Evolutionary conservation across 495 filamentous ascomycete genomes (phyloP).

Genomic region (Aspergillus carlsbadensis): DNA sequence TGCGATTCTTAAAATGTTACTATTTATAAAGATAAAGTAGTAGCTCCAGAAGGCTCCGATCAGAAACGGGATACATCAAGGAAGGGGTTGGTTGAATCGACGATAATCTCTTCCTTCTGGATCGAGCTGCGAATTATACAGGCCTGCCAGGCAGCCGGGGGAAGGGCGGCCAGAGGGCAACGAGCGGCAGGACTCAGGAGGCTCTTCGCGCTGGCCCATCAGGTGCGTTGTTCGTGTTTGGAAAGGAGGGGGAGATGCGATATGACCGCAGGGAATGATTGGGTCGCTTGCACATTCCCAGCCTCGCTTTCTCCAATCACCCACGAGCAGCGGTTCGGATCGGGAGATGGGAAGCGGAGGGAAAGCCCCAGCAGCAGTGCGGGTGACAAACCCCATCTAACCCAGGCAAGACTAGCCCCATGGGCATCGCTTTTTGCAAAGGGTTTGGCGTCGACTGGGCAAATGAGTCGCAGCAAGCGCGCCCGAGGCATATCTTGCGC

Average conservation of each 20-base stretch:
- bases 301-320: neutral
- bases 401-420: neutral
- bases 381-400: neutral
- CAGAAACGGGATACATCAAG: neutral
- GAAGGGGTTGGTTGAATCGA: neutral
- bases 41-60: neutral
- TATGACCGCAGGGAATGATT: neutral
- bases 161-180: neutral
- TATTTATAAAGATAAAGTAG: constrained; percentile 5
- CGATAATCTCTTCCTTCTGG: neutral
- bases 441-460: neutral
- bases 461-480: neutral
- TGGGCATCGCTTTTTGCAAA: neutral
- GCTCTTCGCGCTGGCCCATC: constrained; percentile 5
- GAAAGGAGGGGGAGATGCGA: constrained; percentile 4
- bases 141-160: neutral
- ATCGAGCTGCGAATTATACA: constrained; percentile 7
- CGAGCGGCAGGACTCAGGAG: constrained; percentile 7
- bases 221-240: neutral
- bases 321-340: neutral
- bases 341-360: neutral
- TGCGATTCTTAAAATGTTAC: neutral
- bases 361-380: too few relatives aligned
- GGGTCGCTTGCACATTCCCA: constrained; percentile 1
- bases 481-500: constrained; percentile 12